A percentile compares a stretch with the other conserved stretches of the same genome.
Evolutionary conservation across 345 rosid genomes (phyloP).

Genomic region (Arabidopsis arenosa): DNA sequence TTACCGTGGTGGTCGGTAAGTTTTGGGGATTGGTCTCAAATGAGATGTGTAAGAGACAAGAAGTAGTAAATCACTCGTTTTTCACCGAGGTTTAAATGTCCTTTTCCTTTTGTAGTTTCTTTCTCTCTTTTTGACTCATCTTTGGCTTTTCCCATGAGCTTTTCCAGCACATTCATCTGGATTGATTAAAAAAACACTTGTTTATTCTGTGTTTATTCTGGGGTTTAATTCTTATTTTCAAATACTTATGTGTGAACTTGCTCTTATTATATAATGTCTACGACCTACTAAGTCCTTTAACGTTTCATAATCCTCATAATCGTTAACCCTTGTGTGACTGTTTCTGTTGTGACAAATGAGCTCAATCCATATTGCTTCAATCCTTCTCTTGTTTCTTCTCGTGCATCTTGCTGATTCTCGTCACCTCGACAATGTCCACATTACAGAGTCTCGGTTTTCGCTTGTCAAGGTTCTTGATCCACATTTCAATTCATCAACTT

Average conservation of each 20-base stretch:
- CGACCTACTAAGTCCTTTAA: constrained; percentile 12
- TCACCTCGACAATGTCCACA: constrained; percentile 33
- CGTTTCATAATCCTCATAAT: constrained; percentile 12
- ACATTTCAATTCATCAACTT: constrained; percentile 3
- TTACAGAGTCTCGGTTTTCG: constrained; percentile 11
- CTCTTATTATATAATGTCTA: constrained; percentile 35
- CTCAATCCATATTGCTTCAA: constrained; percentile 30
- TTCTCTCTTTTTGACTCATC: constrained; percentile 39
- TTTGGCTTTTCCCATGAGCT: constrained; percentile 42
- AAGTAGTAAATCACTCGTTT: constrained; percentile 43
- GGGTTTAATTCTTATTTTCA: constrained; percentile 1
- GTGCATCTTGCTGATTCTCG: constrained; percentile 41
- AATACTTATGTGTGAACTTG: constrained; percentile 20
- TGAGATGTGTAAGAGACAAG: constrained; percentile 35
- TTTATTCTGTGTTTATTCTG: constrained; percentile 7
- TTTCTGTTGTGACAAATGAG: constrained; percentile 31
- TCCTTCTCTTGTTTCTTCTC: constrained; percentile 40
- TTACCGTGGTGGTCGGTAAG: constrained; percentile 36
- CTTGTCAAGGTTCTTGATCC: constrained; percentile 35
- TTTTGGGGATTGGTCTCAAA: constrained; percentile 27
- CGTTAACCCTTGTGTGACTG: constrained; percentile 2
- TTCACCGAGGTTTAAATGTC: constrained; percentile 43
- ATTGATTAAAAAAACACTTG: constrained; percentile 31
- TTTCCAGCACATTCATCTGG: constrained; percentile 41
- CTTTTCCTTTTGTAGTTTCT: constrained; percentile 36